Evolutionary conservation across 2,329 filamentous ascomycete genomes (phyloP).

Genomic region (Colletotrichum cordylinicola): DNA sequence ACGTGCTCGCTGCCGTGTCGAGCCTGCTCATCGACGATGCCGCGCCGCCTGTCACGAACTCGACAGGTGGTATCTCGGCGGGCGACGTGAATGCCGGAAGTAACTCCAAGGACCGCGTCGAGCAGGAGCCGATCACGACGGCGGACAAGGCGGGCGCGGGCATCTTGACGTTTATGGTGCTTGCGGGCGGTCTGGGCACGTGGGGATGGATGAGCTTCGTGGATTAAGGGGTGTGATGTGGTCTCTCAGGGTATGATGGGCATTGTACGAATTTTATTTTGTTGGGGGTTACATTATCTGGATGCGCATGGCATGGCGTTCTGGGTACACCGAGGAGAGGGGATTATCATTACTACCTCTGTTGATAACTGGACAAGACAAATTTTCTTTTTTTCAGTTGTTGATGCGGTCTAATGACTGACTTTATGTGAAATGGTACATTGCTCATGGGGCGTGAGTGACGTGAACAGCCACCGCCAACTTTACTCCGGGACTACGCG

Average conservation of each 20-base stretch:
- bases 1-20: slow-evolving; percentile 60
- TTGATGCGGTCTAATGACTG: not conserved
- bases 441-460: not conserved
- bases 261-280: not conserved
- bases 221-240: not conserved
- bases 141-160: slow-evolving; percentile 55
- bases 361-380: not conserved
- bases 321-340: not conserved
- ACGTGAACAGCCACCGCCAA: not conserved
- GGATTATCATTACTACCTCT: not conserved
- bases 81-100: slow-evolving; percentile 47
- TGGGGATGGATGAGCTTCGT: slow-evolving; percentile 56
- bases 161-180: slow-evolving; percentile 51
- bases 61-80: slow-evolving; percentile 55
- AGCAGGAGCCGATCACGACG: slow-evolving; percentile 41
- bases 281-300: slow-evolving; percentile 9
- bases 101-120: slow-evolving; percentile 33
- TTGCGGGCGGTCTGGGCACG: slow-evolving; percentile 44
- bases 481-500: not conserved
- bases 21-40: slow-evolving; percentile 50
- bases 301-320: slow-evolving; percentile 21
- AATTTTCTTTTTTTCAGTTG: not conserved
- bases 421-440: not conserved
- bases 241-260: not conserved
- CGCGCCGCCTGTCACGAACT: slow-evolving; percentile 47